Conservation (phyloP, 257 asterid species). For the Knoxia roxburghii region DNA sequence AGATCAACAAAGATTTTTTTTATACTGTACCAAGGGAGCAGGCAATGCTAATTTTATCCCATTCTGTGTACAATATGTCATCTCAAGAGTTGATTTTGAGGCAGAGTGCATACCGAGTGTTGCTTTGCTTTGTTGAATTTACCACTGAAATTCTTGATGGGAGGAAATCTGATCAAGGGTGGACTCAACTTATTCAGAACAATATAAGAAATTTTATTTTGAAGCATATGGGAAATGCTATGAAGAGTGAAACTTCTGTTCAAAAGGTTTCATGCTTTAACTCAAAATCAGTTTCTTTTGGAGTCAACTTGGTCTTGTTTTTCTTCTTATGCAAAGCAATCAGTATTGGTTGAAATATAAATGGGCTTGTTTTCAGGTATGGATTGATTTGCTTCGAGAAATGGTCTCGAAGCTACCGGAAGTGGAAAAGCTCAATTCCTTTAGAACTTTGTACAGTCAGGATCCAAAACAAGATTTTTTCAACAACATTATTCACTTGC, state of each 20-base stretch:
- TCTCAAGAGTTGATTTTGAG: slow-evolving; percentile 75
- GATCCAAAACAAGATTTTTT: slow-evolving; percentile 93
- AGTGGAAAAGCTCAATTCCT: slow-evolving; percentile 59
- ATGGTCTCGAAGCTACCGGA: slow-evolving; percentile 83
- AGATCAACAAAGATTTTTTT: slow-evolving; percentile 49
- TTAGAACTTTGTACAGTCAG: slow-evolving; percentile 51
- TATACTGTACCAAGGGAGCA: slow-evolving; percentile 53
- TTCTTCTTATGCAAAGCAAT: not conserved
- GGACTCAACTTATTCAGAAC: slow-evolving; percentile 54
- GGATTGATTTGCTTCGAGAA: slow-evolving; percentile 83
- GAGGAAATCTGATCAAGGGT: slow-evolving; percentile 28
- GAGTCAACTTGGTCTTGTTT: not conserved
- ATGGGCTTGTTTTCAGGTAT: slow-evolving; percentile 46
- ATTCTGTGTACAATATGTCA: slow-evolving; percentile 70
- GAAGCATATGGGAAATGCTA: slow-evolving; percentile 86
- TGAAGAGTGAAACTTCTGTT: slow-evolving; percentile 61
- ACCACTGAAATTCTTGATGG: slow-evolving; percentile 43
- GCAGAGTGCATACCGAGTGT: slow-evolving; percentile 74
- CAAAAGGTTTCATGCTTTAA: slow-evolving; percentile 51
- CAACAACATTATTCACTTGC: slow-evolving; percentile 70
- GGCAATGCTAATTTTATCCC: slow-evolving; percentile 67
- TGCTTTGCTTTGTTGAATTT: slow-evolving; percentile 70
- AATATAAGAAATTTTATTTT: slow-evolving; percentile 50
- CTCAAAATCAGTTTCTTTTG: slow-evolving; percentile 8
- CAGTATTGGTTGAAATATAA: slow-evolving; percentile 4